These are phyloP conservation scores for Phoma sp. DNA, from an alignment of 2,329 filamentous ascomycete species.

Conservation along the genomic window DNA sequence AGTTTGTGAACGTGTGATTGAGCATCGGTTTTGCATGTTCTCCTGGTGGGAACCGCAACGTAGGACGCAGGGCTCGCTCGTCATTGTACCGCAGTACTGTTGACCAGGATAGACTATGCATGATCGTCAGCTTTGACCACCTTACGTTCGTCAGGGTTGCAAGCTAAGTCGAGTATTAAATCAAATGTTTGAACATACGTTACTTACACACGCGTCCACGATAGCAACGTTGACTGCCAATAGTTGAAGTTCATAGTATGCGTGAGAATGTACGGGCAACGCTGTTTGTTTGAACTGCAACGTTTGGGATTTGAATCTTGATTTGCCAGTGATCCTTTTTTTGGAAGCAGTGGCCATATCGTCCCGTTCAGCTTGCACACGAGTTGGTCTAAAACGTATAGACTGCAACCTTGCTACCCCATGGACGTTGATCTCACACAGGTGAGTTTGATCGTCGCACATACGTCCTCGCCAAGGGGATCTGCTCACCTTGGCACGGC, in stretches of 20 bases:
- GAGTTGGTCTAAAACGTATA: neutral
- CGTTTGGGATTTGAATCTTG: neutral
- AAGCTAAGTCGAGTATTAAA: neutral
- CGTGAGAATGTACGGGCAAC: neutral
- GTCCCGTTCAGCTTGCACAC: neutral
- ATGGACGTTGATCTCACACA: slow-evolving; percentile 18
- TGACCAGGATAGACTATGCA: neutral
- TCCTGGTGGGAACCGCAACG: neutral
- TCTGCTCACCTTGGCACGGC: slow-evolving; percentile 27
- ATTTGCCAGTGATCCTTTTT: neutral
- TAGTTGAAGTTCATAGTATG: neutral
- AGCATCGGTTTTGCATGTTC: neutral
- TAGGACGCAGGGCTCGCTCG: neutral
- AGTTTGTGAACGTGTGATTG: neutral
- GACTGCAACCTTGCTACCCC: neutral
- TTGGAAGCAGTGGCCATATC: too few species aligned
- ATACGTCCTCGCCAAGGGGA: slow-evolving; percentile 29
- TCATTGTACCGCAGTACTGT: neutral
- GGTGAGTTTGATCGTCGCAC: slow-evolving; percentile 16
- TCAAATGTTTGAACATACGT: neutral
- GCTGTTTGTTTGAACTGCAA: neutral
- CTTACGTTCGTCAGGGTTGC: neutral
- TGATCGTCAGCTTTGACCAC: neutral
- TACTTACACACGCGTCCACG: neutral
- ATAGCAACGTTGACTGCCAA: neutral